A percentile compares a stretch with the other conserved stretches of the same genome.
Conservation (phyloP, 2,329 filamentous ascomycete species). For the Sclerotinia minor region DNA sequence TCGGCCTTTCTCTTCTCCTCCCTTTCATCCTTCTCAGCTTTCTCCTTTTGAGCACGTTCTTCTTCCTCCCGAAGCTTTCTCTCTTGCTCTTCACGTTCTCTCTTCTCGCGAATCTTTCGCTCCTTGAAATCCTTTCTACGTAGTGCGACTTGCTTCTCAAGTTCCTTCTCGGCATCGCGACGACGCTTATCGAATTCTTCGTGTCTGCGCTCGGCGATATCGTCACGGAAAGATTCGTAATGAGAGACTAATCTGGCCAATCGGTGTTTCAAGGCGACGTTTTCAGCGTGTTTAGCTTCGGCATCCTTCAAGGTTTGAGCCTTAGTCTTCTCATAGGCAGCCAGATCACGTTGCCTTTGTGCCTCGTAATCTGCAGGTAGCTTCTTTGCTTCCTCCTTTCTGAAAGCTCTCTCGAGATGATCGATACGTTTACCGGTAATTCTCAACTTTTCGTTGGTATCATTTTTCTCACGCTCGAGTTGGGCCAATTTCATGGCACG, state of each 20-base stretch:
- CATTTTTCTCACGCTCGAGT: slow-evolving; percentile 97
- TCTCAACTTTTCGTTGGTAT: slow-evolving; percentile 85
- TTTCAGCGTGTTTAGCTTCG: slow-evolving; percentile 86
- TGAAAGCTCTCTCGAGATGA: slow-evolving; percentile 94
- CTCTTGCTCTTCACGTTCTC: slow-evolving; percentile 82
- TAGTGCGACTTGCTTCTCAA: slow-evolving; percentile 85
- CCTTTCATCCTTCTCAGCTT: slow-evolving; percentile 76
- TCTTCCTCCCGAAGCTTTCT: slow-evolving; percentile 77
- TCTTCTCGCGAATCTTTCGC: slow-evolving; percentile 76
- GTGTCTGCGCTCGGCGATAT: slow-evolving; percentile 81
- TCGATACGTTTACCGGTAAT: slow-evolving; percentile 95
- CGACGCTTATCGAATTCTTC: slow-evolving; percentile 95
- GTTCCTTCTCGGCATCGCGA: slow-evolving; percentile 85
- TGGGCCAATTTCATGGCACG: slow-evolving; percentile 94
- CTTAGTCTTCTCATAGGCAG: slow-evolving; percentile 78
- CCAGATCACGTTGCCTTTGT: slow-evolving; percentile 76
- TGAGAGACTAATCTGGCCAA: slow-evolving; percentile 78
- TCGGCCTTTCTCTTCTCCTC: slow-evolving; percentile 79
- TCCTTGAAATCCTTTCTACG: slow-evolving; percentile 89
- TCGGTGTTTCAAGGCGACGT: slow-evolving; percentile 90
- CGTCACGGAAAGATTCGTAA: slow-evolving; percentile 81
- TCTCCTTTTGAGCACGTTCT: slow-evolving; percentile 77
- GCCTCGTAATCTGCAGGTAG: slow-evolving; percentile 79
- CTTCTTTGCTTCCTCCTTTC: slow-evolving; percentile 94
- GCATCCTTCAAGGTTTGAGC: slow-evolving; percentile 75